A percentile compares a stretch with the other conserved stretches of the same genome.
Evolutionary conservation across 148 eudicot species (phyloP).

Genomic region (Fagopyrum tataricum): DNA sequence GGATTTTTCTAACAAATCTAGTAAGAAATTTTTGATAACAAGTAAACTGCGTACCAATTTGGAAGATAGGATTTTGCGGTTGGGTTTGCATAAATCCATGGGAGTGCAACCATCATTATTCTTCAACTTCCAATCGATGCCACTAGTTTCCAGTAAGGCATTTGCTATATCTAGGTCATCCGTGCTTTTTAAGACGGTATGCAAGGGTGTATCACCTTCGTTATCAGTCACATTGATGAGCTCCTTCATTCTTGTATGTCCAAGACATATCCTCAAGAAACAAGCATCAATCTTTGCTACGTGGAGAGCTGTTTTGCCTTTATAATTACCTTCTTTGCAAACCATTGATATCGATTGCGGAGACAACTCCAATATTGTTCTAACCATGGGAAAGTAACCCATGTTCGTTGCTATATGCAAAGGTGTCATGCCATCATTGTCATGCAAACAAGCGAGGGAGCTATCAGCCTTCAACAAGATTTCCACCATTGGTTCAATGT

Average conservation of each 20-base stretch:
- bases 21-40: too few species aligned
- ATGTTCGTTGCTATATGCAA: not conserved
- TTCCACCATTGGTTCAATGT: not conserved
- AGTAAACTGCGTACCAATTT: not conserved
- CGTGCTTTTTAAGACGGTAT: not conserved
- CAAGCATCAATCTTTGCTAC: not conserved
- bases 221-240: not conserved
- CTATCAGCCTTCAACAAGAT: not conserved
- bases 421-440: not conserved
- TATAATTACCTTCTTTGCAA: not conserved
- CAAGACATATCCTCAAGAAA: not conserved
- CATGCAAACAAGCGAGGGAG: not conserved
- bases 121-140: not conserved
- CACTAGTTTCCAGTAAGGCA: not conserved
- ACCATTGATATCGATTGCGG: not conserved
- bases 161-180: not conserved
- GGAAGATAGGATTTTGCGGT: not conserved
- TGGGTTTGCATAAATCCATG: not conserved
- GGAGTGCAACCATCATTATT: not conserved
- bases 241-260: not conserved
- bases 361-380: not conserved
- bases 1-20: too few species aligned
- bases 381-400: not conserved
- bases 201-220: not conserved
- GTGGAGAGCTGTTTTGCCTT: not conserved